Evolutionary conservation across 495 filamentous ascomycete genomes (phyloP).

Genomic region (Chaetomium cochliodes): DNA sequence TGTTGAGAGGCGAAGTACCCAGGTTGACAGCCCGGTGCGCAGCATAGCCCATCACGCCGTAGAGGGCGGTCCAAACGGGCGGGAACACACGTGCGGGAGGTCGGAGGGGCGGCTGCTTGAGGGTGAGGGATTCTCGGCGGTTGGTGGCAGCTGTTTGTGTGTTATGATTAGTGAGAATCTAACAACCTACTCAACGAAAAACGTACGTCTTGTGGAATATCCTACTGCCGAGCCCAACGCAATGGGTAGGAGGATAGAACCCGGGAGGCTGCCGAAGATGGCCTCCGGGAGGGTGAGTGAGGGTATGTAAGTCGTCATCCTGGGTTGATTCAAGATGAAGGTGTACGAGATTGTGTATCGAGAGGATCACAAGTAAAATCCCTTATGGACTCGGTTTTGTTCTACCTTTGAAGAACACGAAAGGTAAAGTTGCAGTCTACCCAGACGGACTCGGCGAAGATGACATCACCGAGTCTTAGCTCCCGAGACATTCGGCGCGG

Average conservation of each 20-base stretch:
- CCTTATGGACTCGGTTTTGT: neutral
- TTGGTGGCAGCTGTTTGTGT: conserved; percentile 28
- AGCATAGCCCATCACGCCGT: conserved; percentile 86
- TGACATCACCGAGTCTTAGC: neutral
- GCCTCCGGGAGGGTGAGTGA: conserved; percentile 62
- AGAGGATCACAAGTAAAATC: neutral
- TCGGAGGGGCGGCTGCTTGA: conserved; percentile 75
- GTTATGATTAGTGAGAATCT: conserved; percentile 2
- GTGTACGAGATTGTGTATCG: neutral
- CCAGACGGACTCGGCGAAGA: neutral
- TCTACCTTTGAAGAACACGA: neutral
- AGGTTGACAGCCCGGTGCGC: conserved; percentile 64
- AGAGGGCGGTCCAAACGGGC: conserved; percentile 82
- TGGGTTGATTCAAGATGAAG: conserved; percentile 22
- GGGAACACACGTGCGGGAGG: conserved; percentile 81
- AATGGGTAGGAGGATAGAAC: conserved; percentile 67
- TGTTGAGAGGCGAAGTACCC: conserved; percentile 49
- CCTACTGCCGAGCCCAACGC: conserved; percentile 63
- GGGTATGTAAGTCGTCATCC: conserved; percentile 67
- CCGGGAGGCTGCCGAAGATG: conserved; percentile 64
- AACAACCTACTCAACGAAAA: neutral
- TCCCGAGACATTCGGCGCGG: too few species aligned
- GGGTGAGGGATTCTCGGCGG: conserved; percentile 59
- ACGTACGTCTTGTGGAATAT: conserved; percentile 57
- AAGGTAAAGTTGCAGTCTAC: neutral